These are phyloP conservation scores for Hypoxylon sp. DNA, from an alignment of 2,329 filamentous ascomycete genomes.

Conservation along the genomic window DNA sequence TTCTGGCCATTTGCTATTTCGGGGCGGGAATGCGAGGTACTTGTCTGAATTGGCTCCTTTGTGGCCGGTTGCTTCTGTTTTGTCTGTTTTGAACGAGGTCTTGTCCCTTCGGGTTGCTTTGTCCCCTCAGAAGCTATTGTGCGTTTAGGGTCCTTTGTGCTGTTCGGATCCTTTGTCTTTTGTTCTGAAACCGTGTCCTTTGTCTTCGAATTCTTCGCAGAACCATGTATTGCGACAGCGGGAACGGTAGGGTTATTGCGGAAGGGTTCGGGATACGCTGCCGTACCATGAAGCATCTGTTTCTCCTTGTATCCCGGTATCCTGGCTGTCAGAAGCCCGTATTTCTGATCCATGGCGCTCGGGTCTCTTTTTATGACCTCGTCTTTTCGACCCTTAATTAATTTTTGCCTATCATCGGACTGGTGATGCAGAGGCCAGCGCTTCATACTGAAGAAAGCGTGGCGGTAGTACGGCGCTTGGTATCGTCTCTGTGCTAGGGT, in stretches of 20 bases:
- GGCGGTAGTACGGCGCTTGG: slow-evolving; percentile 52
- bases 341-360: slow-evolving; percentile 47
- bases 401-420: slow-evolving; percentile 49
- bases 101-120: slow-evolving; percentile 17
- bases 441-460: slow-evolving; percentile 61
- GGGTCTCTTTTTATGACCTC: slow-evolving; percentile 52
- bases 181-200: slow-evolving; percentile 32
- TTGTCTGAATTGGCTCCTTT: slow-evolving; percentile 26
- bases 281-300: not conserved
- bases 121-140: not conserved
- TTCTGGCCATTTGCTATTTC: slow-evolving; percentile 6
- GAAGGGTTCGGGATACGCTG: not conserved
- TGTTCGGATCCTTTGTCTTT: slow-evolving; percentile 6
- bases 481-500: slow-evolving; percentile 51
- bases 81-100: slow-evolving; percentile 5
- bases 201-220: slow-evolving; percentile 3
- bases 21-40: slow-evolving; percentile 7
- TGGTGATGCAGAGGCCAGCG: slow-evolving; percentile 65
- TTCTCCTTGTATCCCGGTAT: slow-evolving; percentile 35
- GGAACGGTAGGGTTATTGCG: no score
- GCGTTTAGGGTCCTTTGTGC: slow-evolving; percentile 16
- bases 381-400: slow-evolving; percentile 53
- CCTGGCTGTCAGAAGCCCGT: slow-evolving; percentile 48
- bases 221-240: no score
- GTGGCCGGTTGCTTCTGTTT: slow-evolving; percentile 13